A percentile compares a stretch with the other conserved stretches of the same genome.
phyloP scores from a whole-genome alignment of 2,329 filamentous ascomycete species.

The Xylariaceae sp. region DNA sequence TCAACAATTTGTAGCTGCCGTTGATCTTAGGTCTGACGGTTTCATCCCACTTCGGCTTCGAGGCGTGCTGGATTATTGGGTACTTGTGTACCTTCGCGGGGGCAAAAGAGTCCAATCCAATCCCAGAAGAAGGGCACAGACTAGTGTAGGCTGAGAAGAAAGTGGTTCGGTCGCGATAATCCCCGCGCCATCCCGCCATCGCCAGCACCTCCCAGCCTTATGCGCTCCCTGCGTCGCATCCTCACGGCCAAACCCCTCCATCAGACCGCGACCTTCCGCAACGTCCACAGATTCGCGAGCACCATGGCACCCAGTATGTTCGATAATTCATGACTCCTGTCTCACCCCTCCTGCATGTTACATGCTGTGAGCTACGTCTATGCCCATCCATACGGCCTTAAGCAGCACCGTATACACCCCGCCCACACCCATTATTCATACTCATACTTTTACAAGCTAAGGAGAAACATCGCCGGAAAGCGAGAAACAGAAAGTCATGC shows the following conservation, averaged over 20 bases:
- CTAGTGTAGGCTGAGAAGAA: not conserved
- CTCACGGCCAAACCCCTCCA: constrained; percentile 4
- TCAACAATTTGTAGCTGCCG: not conserved
- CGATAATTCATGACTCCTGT: not conserved
- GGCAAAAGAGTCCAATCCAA: not conserved
- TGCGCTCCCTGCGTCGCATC: constrained; percentile 12
- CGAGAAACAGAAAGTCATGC: not conserved
- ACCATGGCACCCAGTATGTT: constrained; percentile 33
- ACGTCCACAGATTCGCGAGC: constrained; percentile 19
- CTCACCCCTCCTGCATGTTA: not conserved
- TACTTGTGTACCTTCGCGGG: not conserved
- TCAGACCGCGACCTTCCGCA: constrained; percentile 12
- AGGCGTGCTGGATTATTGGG: not conserved
- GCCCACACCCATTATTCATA: not conserved
- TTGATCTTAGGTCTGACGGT: not conserved
- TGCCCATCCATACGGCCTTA: not conserved
- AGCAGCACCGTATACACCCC: not conserved
- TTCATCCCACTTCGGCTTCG: not conserved
- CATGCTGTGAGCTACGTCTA: not conserved
- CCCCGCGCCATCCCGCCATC: constrained; percentile 6
- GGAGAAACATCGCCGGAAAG: too few species aligned
- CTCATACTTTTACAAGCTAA: not conserved
- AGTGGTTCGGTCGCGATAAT: constrained; percentile 8
- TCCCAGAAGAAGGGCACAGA: not conserved
- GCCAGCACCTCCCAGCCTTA: constrained; percentile 5